Conservation (phyloP, 805 yeast genomes). For the Grigorovia jiainica region DNA sequence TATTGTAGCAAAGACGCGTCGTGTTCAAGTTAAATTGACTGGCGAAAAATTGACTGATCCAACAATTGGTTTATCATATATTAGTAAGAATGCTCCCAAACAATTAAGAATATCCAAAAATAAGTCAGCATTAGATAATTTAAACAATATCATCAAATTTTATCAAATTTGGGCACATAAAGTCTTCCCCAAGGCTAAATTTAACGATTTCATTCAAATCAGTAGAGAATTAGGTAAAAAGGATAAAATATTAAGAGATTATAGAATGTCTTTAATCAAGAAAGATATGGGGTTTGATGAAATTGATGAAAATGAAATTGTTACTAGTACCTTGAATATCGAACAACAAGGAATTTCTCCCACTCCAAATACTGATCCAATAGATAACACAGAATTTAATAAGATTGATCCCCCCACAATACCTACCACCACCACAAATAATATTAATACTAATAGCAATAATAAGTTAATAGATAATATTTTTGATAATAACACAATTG, state of each 20-base stretch:
- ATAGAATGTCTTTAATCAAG: conserved; percentile 32
- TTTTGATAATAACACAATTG: background rate
- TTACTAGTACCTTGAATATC: background rate
- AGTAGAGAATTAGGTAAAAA: conserved; percentile 40
- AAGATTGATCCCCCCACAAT: background rate
- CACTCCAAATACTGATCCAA: too few species aligned
- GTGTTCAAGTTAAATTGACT: conserved; percentile 38
- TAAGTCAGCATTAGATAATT: conserved; percentile 19
- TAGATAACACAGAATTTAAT: background rate
- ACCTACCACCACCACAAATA: background rate
- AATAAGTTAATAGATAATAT: too few species aligned
- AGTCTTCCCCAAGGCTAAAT: conserved; percentile 70
- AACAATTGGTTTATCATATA: conserved; percentile 46
- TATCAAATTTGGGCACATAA: conserved; percentile 73
- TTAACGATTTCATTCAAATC: conserved; percentile 55
- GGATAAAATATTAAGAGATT: conserved; percentile 33
- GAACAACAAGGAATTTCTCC: background rate
- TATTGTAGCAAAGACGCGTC: conserved; percentile 14
- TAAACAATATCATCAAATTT: conserved; percentile 35
- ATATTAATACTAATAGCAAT: background rate
- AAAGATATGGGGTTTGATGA: conserved; percentile 28
- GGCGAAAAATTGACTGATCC: conserved; percentile 39
- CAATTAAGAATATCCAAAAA: conserved; percentile 28
- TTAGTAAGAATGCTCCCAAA: conserved; percentile 31
- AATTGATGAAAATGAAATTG: conserved; percentile 4